Base-by-base conservation (phyloP, 2,329 filamentous ascomycete genomes). In the Venturia pyrina region DNA sequence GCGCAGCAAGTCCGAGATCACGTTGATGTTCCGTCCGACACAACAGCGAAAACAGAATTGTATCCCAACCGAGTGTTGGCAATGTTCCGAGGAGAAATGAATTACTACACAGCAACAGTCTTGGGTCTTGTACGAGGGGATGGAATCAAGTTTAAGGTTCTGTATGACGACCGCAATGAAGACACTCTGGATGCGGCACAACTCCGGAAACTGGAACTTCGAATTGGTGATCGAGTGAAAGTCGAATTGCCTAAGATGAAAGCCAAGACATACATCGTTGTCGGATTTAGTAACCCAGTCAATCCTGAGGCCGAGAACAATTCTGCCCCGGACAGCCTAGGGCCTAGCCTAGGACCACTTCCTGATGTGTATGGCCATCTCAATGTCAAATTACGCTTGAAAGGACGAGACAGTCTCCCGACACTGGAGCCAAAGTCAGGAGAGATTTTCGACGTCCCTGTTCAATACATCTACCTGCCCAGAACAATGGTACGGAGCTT, bases 41-140 rank as follows among this genome's bases (percentile, higher is more conserved):
- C 19, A n/a, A 24, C 40, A 24, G 34, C 11, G 24, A n/a, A 56
- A 32, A 37, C 15, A 37, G 53, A 59, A 21, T 21, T 59, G 19
- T 59, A 37, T 19, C 53, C 80, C 5, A 82, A 83, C 65, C 79
- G 85, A 67, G 79, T 87, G 0, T 79, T 87, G 68, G 84, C 85
- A 8, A 77, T 79, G 37, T 88, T 85, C 79, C 84, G 80, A 68
- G 81, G 82, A 24, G 32, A 34, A 2, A 79, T 80, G 64, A 78
- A 76, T n/a, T 87, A 82, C 71, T 86, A 85, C 70, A 84, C 85
- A 61, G 85, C 83, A 10, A 84, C 80, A n/a, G 87, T 81, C 69
- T 72, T 86, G 43, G 82, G 80, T 2, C 75, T 74, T 19, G 72
- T 76, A 57, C 70, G 73, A 2, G 70, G 73, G 0, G 75, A 79